phyloP scores from a whole-genome alignment of 805 yeast genomes.

The Hanseniaspora osmophila region DNA sequence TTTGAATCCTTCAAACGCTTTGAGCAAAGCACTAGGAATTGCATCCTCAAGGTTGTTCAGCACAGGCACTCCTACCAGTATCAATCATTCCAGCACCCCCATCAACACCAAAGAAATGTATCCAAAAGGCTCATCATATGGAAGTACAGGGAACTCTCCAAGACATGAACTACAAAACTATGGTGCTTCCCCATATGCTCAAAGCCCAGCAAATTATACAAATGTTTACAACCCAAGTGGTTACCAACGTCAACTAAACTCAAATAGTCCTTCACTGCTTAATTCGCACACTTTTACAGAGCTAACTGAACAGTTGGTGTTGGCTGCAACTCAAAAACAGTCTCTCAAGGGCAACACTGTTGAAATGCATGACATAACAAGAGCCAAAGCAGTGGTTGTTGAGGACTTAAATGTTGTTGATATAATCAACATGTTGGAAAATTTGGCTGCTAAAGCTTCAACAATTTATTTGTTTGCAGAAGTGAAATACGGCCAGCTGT shows the following conservation, averaged over 20 bases:
- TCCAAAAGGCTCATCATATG: background rate
- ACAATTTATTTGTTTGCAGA: slow-evolving; percentile 83
- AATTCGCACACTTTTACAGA: slow-evolving; percentile 19
- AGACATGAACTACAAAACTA: background rate
- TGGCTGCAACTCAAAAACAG: slow-evolving; percentile 9
- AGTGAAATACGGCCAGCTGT: slow-evolving; percentile 72
- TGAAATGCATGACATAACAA: slow-evolving; percentile 8
- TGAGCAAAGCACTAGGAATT: slow-evolving; percentile 72
- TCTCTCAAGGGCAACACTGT: slow-evolving; percentile 1
- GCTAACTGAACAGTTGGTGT: slow-evolving; percentile 19
- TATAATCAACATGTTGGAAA: slow-evolving; percentile 42
- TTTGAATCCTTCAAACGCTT: slow-evolving; percentile 70
- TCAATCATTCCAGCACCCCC: slow-evolving; percentile 11
- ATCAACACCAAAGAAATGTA: background rate
- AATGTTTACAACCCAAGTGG: no score
- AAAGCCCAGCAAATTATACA: no score
- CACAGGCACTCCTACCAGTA: slow-evolving; percentile 8
- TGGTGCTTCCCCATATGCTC: background rate
- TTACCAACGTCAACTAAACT: slow-evolving; percentile 4
- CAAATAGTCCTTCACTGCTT: slow-evolving; percentile 11
- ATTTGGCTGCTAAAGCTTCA: slow-evolving; percentile 77
- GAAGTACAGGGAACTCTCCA: background rate
- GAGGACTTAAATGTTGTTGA: slow-evolving; percentile 16
- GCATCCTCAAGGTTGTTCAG: slow-evolving; percentile 86
- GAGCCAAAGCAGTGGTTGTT: background rate